phyloP scores from a whole-genome alignment of 208 protist species.

The Acanthamoeba royreba region DNA sequence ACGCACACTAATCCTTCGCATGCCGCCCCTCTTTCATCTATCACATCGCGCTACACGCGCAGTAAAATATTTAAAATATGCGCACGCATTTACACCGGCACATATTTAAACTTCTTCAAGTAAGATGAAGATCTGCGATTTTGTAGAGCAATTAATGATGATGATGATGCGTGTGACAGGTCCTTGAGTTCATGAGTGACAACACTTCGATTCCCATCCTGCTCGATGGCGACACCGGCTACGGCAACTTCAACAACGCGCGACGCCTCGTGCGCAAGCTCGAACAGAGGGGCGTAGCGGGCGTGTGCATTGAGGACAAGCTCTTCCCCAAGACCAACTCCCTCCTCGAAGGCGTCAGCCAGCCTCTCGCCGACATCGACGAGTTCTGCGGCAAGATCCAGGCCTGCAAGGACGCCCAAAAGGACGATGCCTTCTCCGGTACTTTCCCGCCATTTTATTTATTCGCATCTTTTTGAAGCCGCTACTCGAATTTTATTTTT shows the following conservation, averaged over 20 bases:
- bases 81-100: too few species aligned
- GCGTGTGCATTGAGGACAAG: conserved; percentile 85
- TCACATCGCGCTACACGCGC: too few species aligned
- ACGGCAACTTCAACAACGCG: conserved; percentile 85
- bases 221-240: conserved; percentile 84
- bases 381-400: conserved; percentile 83
- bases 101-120: too few species aligned
- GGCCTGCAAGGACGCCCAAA: conserved; percentile 82
- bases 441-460: neutral
- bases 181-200: conserved; percentile 82
- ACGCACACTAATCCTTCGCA: neutral
- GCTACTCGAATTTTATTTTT: neutral
- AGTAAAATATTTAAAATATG: too few species aligned
- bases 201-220: conserved; percentile 81
- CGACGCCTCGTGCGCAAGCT: conserved; percentile 78
- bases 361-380: conserved; percentile 81
- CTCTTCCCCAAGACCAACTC: conserved; percentile 85
- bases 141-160: too few species aligned
- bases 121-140: neutral
- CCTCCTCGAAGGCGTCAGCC: conserved; percentile 67
- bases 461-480: too few species aligned
- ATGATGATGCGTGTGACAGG: conserved; percentile 10
- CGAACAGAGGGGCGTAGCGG: conserved; percentile 80
- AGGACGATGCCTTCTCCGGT: conserved; percentile 29
- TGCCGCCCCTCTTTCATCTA: too few species aligned